Conservation (phyloP, 371 early-diverging fungal species). For the Mucor plumbeus region DNA sequence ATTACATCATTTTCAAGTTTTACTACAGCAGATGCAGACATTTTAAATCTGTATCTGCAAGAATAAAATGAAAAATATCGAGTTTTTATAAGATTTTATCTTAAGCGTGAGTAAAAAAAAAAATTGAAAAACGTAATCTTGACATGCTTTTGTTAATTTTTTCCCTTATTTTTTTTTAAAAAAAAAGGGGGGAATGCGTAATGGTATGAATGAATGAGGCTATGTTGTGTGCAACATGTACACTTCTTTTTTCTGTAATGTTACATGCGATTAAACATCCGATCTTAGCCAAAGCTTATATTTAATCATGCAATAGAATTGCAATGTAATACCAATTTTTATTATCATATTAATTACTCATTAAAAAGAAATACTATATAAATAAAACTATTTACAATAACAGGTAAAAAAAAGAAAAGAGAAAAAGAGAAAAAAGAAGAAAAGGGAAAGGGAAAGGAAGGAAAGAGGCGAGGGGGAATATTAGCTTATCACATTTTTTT, state of each 20-base stretch:
- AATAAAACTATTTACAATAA: too few relatives aligned
- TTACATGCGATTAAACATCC: background rate
- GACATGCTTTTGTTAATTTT: background rate
- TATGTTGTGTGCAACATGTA: background rate
- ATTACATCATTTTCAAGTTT: slow-evolving; percentile 33
- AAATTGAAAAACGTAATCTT: background rate
- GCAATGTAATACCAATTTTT: slow-evolving; percentile 2
- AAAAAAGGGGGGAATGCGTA: background rate
- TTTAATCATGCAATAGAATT: slow-evolving; percentile 3
- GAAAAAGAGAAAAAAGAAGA: too few relatives aligned
- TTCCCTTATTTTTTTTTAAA: background rate
- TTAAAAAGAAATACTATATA: background rate
- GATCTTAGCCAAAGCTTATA: background rate
- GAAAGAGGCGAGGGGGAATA: background rate
- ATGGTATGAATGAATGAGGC: slow-evolving; percentile 3
- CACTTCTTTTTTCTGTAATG: background rate
- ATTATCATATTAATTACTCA: background rate
- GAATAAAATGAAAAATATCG: background rate
- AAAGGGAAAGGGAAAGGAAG: too few relatives aligned
- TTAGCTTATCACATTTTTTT: background rate
- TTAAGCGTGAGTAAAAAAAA: slow-evolving; percentile 5
- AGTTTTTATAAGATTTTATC: too few relatives aligned
- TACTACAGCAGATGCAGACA: slow-evolving; percentile 17
- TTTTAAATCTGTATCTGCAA: background rate
- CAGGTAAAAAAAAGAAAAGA: too few relatives aligned